Evolutionary conservation across 2,329 filamentous ascomycete genomes (phyloP).

Genomic region (Knoxdaviesia capensis): DNA sequence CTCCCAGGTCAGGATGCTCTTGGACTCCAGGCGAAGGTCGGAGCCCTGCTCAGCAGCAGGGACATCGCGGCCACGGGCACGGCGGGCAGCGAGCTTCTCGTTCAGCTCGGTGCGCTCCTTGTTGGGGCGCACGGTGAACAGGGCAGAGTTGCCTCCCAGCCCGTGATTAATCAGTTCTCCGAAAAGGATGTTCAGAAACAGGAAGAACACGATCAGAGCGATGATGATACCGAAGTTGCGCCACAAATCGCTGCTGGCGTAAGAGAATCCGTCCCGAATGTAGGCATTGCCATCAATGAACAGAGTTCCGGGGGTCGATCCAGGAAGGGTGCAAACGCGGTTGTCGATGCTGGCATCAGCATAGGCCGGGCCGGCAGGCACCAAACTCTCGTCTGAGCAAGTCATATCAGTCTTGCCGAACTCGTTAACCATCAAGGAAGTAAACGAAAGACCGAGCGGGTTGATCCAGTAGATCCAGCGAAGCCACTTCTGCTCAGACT

Average conservation of each 20-base stretch:
- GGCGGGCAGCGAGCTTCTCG: conserved; percentile 36
- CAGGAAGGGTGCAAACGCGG: conserved; percentile 65
- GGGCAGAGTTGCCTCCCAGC: conserved; percentile 62
- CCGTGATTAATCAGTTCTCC: conserved; percentile 65
- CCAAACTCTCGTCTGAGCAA: conserved; percentile 45
- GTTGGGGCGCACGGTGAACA: conserved; percentile 53
- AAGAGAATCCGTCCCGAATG: conserved; percentile 47
- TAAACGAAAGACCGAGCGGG: conserved; percentile 53
- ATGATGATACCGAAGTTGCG: conserved; percentile 69
- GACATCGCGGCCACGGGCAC: conserved; percentile 20
- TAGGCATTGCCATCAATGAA: conserved; percentile 48
- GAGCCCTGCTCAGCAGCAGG: conserved; percentile 17
- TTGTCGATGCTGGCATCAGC: conserved; percentile 36
- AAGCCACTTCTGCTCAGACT: conserved; percentile 53
- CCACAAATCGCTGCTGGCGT: conserved; percentile 50
- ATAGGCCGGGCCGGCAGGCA: conserved; percentile 54
- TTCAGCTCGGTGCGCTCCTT: conserved; percentile 48
- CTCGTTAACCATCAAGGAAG: conserved; percentile 71
- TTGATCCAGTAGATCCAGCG: conserved; percentile 70
- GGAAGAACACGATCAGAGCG: conserved; percentile 54
- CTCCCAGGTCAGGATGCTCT: conserved; percentile 68
- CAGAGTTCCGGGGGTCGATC: conserved; percentile 43
- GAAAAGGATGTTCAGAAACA: conserved; percentile 54
- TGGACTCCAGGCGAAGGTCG: conserved; percentile 36
- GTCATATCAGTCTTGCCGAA: conserved; percentile 49